Base-by-base conservation (phyloP, 1,284 basidiomycete genomes). In the Kwoniella shivajii region DNA sequence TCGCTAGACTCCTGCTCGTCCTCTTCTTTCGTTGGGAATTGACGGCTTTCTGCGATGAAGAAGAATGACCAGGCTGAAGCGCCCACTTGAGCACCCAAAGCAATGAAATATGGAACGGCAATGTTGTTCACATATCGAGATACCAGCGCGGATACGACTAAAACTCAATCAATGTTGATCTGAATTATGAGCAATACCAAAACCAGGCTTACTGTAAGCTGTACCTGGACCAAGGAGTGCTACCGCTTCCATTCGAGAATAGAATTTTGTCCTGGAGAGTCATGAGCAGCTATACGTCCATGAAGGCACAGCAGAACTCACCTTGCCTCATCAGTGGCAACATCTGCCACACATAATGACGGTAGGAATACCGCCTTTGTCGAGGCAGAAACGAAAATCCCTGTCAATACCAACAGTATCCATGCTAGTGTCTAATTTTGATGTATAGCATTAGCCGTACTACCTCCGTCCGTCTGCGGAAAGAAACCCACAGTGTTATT, bases 311-410 rank as follows among this genome's bases (percentile, higher is more conserved):
- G 31, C 7, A 9, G 31, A 34, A 34, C 60, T 33, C 29, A 66
- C 66, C 66, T 54, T 30, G 63, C 54, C 7, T 64, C 54, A 6
- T 67, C 63, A 10, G 48, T 48, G 6, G 70, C 66, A 1, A 72
- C 57, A 45, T 72, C 70, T 5, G 70, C 56, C 13, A 72, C 64
- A 29, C 60, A 62, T 3, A 72, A 64, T 11, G 64, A 59, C 2
- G 70, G 70, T 1, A 68, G 54, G 54, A 72, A 72, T 14, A 68
- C 56, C n/a, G 68, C 59, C 50, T 72, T 72, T 2, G 70, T 70
- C 2, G 63, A 66, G 22, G 68, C 70, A 6, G 70, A 63, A 34
- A 72, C 60, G 55, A 68, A 66, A 14, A 70, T 58, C 4, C 70
- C 68, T 34, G 60, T 65, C 33, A 60, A 22, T 4, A 57, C 54